These are phyloP conservation scores for Plasmodium gaboni DNA, from an alignment of 169 alveolate genomes.

Conservation along the genomic window DNA sequence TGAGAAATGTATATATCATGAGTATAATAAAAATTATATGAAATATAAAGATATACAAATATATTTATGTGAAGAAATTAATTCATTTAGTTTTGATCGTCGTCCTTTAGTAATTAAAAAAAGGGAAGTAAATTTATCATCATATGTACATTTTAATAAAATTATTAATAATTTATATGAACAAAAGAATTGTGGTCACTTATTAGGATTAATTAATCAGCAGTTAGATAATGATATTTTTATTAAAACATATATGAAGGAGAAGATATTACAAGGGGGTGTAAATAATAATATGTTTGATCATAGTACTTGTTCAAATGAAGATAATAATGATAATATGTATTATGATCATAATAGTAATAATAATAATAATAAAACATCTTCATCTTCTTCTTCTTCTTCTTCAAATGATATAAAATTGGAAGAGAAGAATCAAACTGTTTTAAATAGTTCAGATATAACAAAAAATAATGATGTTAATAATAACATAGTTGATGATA, in stretches of 20 bases:
- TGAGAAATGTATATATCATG: conserved; percentile 40
- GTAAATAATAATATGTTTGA: neutral
- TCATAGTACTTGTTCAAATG: neutral
- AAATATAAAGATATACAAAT: conserved; percentile 40
- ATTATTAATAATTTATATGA: conserved; percentile 9
- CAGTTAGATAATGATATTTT: conserved; percentile 44
- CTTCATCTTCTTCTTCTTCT: too few species aligned
- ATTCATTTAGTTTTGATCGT: conserved; percentile 61
- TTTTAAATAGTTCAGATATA: too few species aligned
- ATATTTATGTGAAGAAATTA: conserved; percentile 60
- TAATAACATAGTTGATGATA: too few species aligned
- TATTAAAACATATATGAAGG: conserved; percentile 14
- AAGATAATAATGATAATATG: neutral
- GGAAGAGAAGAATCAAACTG: too few species aligned
- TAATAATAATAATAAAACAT: neutral
- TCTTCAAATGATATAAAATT: too few species aligned
- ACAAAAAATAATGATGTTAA: too few species aligned
- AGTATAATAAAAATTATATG: conserved; percentile 16
- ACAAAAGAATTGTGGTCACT: neutral
- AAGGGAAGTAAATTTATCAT: conserved; percentile 46
- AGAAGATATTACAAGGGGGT: neutral
- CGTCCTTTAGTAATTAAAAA: conserved; percentile 48
- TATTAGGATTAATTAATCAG: conserved; percentile 4
- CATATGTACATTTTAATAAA: conserved; percentile 66
- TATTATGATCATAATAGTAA: neutral